Base-by-base conservation (phyloP, 768 basidiomycete species). In the Xanthoconium stramineum region DNA sequence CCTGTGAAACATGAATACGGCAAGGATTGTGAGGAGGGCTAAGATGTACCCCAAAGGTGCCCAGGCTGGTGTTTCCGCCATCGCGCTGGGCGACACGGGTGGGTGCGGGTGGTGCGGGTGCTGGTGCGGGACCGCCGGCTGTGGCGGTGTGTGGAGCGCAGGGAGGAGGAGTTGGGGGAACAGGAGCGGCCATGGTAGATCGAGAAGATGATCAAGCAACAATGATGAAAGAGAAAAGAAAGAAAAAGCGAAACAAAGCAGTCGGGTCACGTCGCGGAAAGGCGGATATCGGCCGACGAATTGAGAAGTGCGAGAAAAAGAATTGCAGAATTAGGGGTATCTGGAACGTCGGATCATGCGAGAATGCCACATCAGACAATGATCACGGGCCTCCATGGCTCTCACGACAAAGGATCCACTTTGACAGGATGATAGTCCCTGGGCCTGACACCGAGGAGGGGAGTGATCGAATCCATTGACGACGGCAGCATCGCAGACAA, bases 31-130 rank as follows among this genome's bases (percentile, higher is more conserved):
- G 13, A 8, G 33, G 13, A 30, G 17, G 51, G 43, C 2, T 7
- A 54, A 48, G 32, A 66, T 79, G 51, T 67, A 88, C 88, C 32
- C 84, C 84, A 66, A 89, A 91, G 5, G 89, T 89, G 28, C 87
- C 88, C 45, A 88, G 71, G 58, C 78, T 86, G 67, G 80, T 78
- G 60, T 70, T 81, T 50, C 79, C 78, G 17, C 78, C 82, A 57
- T 84, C 83, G 19, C 78, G 64, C 48, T 69, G 72, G 6, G 76
- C 63, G n/a, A 78, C 75, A 50, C 85, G 81, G 32, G 84, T 72
- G 3, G 86, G 85, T 1, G 80, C 81, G 6, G 55, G 11, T 1
- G 54, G 0, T 14, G 29, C 10, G 11, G 43, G 12, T 3, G 37
- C 14, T 12, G 37, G 42, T 24, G 30, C n/a, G n/a, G 47, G 40